Conservation (phyloP, 805 yeast species). For the Kodamaea fukazawae region DNA sequence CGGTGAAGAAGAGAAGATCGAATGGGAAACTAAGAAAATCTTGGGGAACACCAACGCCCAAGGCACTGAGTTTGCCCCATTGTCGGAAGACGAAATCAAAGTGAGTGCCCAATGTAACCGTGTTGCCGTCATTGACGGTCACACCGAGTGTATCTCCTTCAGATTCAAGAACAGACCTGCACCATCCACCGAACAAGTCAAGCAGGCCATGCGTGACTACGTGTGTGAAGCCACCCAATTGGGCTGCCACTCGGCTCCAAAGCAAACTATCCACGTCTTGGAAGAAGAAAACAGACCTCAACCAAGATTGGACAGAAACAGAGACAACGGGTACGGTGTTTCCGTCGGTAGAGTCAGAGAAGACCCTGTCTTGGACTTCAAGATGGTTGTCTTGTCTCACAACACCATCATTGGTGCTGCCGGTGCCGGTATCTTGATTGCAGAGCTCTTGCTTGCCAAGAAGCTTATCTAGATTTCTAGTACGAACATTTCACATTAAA, state of each 20-base stretch:
- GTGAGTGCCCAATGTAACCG: conserved; percentile 97
- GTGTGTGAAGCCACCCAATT: conserved; percentile 77
- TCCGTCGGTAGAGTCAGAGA: conserved; percentile 92
- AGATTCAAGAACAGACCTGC: conserved; percentile 79
- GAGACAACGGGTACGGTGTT: conserved; percentile 92
- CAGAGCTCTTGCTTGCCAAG: conserved; percentile 81
- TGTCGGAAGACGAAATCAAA: conserved; percentile 67
- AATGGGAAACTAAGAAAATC: conserved; percentile 96
- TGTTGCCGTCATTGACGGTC: conserved; percentile 97
- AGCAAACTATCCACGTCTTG: conserved; percentile 84
- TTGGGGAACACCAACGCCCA: conserved; percentile 57
- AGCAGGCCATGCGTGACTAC: conserved; percentile 66
- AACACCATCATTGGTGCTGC: conserved; percentile 99
- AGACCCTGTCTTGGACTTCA: conserved; percentile 89
- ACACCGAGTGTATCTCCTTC: conserved; percentile 90
- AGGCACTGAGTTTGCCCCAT: conserved; percentile 53
- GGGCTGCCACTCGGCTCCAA: conserved; percentile 90
- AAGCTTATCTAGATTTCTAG: conserved; percentile 51
- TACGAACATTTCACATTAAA: too few species aligned
- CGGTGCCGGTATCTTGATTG: conserved; percentile 95
- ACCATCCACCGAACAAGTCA: conserved; percentile 80
- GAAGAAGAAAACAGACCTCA: conserved; percentile 95
- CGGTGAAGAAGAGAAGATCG: conserved; percentile 98
- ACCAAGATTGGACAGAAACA: conserved; percentile 94
- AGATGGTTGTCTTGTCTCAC: conserved; percentile 96